Percentiles rank a stretch among this genome's conserved stretches.
Evolutionary conservation across 257 asterid species (phyloP).

Genomic region (Forsythia suspensa): DNA sequence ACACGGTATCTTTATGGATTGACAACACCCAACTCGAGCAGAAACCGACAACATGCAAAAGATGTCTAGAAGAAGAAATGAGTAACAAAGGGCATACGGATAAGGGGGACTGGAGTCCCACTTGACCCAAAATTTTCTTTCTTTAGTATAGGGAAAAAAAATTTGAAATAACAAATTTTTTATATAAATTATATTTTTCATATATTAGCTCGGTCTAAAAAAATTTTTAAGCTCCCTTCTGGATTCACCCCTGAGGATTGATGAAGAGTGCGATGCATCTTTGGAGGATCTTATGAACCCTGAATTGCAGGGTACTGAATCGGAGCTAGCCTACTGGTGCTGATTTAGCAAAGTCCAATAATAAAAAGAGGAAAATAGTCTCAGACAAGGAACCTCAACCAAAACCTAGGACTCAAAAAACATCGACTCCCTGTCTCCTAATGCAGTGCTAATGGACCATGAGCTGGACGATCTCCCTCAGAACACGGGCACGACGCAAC

Average conservation of each 20-base stretch:
- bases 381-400: conserved; percentile 19
- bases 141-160: too few species aligned
- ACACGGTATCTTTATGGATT: conserved; percentile 77
- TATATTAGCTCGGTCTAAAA: too few species aligned
- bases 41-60: conserved; percentile 42
- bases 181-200: too few species aligned
- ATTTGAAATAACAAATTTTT: too few species aligned
- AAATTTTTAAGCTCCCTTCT: too few species aligned
- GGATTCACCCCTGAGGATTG: conserved; percentile 19
- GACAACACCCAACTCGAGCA: conserved; percentile 92
- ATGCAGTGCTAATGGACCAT: conserved; percentile 31
- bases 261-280: conserved; percentile 82
- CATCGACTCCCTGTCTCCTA: conserved; percentile 35
- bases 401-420: not conserved
- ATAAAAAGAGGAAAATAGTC: conserved; percentile 68
- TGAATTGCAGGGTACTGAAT: conserved; percentile 1
- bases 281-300: conserved; percentile 65
- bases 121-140: too few species aligned
- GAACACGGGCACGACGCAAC: conserved; percentile 42
- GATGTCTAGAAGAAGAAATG: conserved; percentile 47
- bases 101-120: too few species aligned
- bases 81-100: conserved; percentile 68
- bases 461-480: conserved; percentile 52
- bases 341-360: conserved; percentile 64
- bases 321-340: too few species aligned